Evolutionary conservation across 1,284 basidiomycete genomes (phyloP), one percentile per base, ranked within the genome.

Genomic region (Ceratobasidium sp.): DNA sequence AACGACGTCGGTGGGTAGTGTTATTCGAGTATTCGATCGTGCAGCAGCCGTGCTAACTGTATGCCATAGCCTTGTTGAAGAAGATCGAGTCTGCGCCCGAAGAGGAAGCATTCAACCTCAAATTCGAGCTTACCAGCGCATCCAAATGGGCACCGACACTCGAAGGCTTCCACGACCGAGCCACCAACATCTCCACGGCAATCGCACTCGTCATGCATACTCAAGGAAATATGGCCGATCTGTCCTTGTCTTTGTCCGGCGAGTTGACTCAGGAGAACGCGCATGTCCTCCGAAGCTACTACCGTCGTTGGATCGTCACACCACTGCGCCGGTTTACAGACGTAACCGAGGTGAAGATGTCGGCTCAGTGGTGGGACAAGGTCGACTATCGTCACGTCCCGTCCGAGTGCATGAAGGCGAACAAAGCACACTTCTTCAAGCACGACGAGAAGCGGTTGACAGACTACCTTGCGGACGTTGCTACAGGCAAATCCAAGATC

Each of bases 91-190:
- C 73, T n/a, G 32, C 84, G 9, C 86, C 59, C 82, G 82, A n/a
- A 78, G 81, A 74, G 19, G 78, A 79, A 57, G 75, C 68, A 40
- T 15, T 81, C 77, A 52, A 81, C 0, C 83, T 89, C 43, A 80
- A 86, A 22, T 83, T 83, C 76, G 82, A 84, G 37, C 83, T 92
- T 40, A 88, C 87, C 1, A 87, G 91, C 15, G 90, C 87, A 0
- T 86, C 86, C 4, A 93, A 93, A 82, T 93, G 91, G 91, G 90
- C 90, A 0, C 91, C 92, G 0, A 87, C 88, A 0, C 88, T 89
- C 4, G 85, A 83, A 2, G 82, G 85, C 3, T 85, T 88, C 1
- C 90, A 92, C 77, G 92, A 93, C 81, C 86, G 87, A 9, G 83
- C 87, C 74, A 90, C 90, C 1, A 89, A 90, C 80, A 88, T 93